Conservation (phyloP, 768 basidiomycete genomes). For the Cystofilobasidium macerans region DNA sequence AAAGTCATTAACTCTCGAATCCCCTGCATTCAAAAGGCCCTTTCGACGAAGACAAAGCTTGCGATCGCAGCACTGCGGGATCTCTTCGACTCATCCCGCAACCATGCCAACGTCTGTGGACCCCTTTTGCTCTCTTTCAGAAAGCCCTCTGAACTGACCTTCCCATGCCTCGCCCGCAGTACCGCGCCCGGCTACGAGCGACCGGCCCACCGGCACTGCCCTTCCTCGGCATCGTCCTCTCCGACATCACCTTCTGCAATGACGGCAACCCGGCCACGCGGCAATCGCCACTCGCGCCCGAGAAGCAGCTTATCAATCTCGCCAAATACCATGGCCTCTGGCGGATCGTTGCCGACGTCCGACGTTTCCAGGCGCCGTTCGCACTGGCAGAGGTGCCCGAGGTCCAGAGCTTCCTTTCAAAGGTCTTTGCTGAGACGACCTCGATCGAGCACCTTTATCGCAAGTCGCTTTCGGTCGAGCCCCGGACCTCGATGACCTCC, state of each 20-base stretch:
- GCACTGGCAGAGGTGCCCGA: slow-evolving; percentile 80
- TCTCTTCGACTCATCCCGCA: slow-evolving; percentile 66
- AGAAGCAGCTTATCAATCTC: slow-evolving; percentile 80
- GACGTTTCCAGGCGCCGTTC: slow-evolving; percentile 61
- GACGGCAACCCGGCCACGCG: slow-evolving; percentile 86
- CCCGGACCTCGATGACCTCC: slow-evolving; percentile 2
- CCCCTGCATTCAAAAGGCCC: no score
- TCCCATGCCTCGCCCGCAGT: no score
- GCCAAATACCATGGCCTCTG: slow-evolving; percentile 91
- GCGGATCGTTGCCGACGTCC: slow-evolving; percentile 63
- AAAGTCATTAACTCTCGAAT: no score
- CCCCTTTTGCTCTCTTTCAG: neutral
- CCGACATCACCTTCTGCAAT: slow-evolving; percentile 87
- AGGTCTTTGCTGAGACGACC: slow-evolving; percentile 16
- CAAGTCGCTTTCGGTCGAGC: slow-evolving; percentile 19
- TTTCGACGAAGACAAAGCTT: slow-evolving; percentile 71
- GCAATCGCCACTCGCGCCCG: slow-evolving; percentile 60
- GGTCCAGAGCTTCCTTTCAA: slow-evolving; percentile 48
- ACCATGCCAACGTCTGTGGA: slow-evolving; percentile 35
- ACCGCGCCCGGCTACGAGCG: slow-evolving; percentile 72
- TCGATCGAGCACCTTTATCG: slow-evolving; percentile 18
- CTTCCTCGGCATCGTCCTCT: slow-evolving; percentile 63
- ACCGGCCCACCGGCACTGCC: slow-evolving; percentile 88
- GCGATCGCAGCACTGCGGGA: slow-evolving; percentile 69
- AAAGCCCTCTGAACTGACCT: neutral